A percentile compares a stretch with the other conserved stretches of the same genome.
phyloP scores from a whole-genome alignment of 805 yeast species.

The Candida railenensis region DNA sequence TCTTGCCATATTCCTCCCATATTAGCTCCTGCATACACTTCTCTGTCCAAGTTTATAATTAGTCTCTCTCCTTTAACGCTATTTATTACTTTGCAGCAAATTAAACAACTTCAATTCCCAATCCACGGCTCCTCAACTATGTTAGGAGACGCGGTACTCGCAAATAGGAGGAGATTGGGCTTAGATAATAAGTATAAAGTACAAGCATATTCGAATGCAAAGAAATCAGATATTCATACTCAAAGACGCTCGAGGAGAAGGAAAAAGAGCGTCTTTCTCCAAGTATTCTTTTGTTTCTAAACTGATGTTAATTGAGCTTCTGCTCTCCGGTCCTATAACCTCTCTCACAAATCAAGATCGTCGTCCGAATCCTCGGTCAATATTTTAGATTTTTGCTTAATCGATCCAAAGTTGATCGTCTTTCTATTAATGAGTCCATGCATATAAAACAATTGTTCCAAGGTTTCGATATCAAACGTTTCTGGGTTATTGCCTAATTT shows the following conservation, averaged over 20 bases:
- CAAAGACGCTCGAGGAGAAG: not conserved
- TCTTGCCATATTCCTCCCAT: no score
- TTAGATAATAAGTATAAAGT: not conserved
- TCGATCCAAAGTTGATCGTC: conserved; percentile 11
- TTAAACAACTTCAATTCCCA: no score
- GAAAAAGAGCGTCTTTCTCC: not conserved
- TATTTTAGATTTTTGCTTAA: conserved; percentile 1
- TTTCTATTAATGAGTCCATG: conserved; percentile 17
- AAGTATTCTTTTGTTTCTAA: not conserved
- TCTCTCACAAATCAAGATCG: conserved; percentile 7
- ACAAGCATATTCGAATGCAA: not conserved
- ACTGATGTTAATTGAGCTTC: no score
- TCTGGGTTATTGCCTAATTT: conserved; percentile 48
- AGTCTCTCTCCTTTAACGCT: no score
- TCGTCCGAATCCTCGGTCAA: conserved; percentile 8
- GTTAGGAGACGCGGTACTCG: conserved; percentile 14
- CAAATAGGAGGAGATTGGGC: conserved; percentile 6
- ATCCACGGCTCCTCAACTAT: conserved; percentile 9
- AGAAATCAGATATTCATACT: not conserved
- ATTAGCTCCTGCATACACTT: no score
- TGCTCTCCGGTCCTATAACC: no score
- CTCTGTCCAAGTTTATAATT: no score
- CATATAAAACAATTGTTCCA: conserved; percentile 40
- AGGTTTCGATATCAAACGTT: conserved; percentile 44
- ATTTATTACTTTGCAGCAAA: no score